Evolutionary conservation across 768 basidiomycete species (phyloP).

Genomic region (Mycena galericulata): DNA sequence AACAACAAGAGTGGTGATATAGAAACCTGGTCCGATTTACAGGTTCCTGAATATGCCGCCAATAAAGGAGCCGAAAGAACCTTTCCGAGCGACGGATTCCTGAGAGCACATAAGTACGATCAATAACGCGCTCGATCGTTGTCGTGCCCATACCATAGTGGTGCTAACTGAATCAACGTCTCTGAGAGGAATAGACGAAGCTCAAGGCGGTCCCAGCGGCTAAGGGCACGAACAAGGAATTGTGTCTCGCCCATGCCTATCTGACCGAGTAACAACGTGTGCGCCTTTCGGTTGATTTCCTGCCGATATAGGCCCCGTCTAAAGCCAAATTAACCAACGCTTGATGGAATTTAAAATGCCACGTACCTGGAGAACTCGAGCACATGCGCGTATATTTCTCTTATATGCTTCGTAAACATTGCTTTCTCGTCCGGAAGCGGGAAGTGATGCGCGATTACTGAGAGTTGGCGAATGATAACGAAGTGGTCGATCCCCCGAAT

Average conservation of each 20-base stretch:
- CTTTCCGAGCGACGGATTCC: slow-evolving; percentile 20
- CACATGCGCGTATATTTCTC: slow-evolving; percentile 35
- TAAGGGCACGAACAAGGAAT: slow-evolving; percentile 27
- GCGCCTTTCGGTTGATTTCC: slow-evolving; percentile 20
- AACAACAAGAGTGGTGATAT: slow-evolving; percentile 28
- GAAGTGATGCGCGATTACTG: slow-evolving; percentile 33
- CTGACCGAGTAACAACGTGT: slow-evolving; percentile 25
- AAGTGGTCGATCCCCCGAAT: slow-evolving; percentile 57
- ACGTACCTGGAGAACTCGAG: slow-evolving; percentile 41
- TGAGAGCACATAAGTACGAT: not conserved
- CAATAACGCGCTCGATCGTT: not conserved
- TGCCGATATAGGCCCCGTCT: slow-evolving; percentile 31
- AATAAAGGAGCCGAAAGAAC: slow-evolving; percentile 20
- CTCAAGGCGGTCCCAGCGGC: slow-evolving; percentile 30
- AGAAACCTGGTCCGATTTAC: not conserved
- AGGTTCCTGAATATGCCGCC: slow-evolving; percentile 4
- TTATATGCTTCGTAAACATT: slow-evolving; percentile 24
- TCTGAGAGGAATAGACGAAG: slow-evolving; percentile 31
- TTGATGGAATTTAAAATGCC: too few relatives aligned
- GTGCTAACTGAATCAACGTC: slow-evolving; percentile 25
- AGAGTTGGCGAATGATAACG: slow-evolving; percentile 38
- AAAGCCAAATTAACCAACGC: not conserved
- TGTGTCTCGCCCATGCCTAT: slow-evolving; percentile 32
- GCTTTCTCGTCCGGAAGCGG: slow-evolving; percentile 40
- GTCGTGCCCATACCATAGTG: slow-evolving; percentile 21